Evolutionary conservation across 305 asterid species (phyloP).

Genomic region (Fraxinus sp.): DNA sequence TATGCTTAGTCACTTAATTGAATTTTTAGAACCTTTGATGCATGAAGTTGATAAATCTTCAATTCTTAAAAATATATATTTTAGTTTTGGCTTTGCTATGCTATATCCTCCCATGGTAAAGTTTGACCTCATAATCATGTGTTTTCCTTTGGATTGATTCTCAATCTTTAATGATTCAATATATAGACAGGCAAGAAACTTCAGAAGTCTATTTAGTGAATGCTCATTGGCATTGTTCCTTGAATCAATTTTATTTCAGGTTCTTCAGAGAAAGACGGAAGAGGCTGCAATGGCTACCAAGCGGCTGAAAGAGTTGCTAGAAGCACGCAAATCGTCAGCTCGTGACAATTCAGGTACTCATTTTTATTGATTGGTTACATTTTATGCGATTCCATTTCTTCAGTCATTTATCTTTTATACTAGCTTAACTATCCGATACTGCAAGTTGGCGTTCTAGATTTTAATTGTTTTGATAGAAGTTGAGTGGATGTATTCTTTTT

Average conservation of each 20-base stretch:
- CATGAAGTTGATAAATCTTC: background rate
- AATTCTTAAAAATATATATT: background rate
- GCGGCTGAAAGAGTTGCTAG: conserved; percentile 94
- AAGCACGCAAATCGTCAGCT: conserved; percentile 86
- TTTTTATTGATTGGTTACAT: conserved; percentile 13
- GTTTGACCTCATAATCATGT: background rate
- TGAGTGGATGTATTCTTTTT: conserved; percentile 6
- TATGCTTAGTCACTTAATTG: background rate
- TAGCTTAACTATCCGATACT: background rate
- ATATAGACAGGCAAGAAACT: background rate
- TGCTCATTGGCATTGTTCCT: background rate
- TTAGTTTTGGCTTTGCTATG: background rate
- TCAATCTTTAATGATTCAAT: background rate
- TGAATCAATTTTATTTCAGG: conserved; percentile 51
- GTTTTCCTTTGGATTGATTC: background rate
- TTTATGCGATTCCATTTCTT: background rate
- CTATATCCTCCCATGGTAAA: background rate
- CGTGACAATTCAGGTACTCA: conserved; percentile 83
- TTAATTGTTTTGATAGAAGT: background rate
- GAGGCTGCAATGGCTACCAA: conserved; percentile 99
- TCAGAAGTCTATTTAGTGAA: background rate
- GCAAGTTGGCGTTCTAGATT: background rate
- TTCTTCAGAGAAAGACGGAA: conserved; percentile 98
- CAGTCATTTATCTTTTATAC: background rate
- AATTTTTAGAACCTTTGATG: background rate